Evolutionary conservation across 2,329 filamentous ascomycete genomes (phyloP).

Genomic region (Didymellaceae sp.): DNA sequence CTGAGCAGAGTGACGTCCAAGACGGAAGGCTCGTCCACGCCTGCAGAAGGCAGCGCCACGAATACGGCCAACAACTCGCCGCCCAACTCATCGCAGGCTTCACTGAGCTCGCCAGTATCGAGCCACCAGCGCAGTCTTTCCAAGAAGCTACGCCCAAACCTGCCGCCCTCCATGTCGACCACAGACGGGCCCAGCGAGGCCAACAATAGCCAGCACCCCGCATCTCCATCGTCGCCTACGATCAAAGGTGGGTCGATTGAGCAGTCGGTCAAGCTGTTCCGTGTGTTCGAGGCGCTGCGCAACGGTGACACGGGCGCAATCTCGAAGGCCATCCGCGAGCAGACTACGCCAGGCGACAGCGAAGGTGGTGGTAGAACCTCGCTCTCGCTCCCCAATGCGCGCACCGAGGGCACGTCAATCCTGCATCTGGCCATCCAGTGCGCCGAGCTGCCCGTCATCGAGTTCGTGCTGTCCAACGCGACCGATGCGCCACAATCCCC

Average conservation of each 20-base stretch:
- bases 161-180: slow-evolving; percentile 41
- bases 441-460: slow-evolving; percentile 88
- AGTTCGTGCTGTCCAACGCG: slow-evolving; percentile 82
- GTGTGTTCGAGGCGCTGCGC: slow-evolving; percentile 89
- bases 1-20: slow-evolving; percentile 45
- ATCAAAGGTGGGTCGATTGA: slow-evolving; percentile 67
- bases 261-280: slow-evolving; percentile 92
- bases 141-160: slow-evolving; percentile 35
- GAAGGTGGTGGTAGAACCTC: slow-evolving; percentile 60
- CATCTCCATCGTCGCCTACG: slow-evolving; percentile 36
- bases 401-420: slow-evolving; percentile 82
- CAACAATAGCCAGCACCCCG: slow-evolving; percentile 19
- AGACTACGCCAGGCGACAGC: slow-evolving; percentile 55
- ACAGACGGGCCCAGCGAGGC: slow-evolving; percentile 13
- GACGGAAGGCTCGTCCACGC: slow-evolving; percentile 36
- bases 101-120: slow-evolving; percentile 33
- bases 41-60: slow-evolving; percentile 25
- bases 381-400: slow-evolving; percentile 46
- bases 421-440: slow-evolving; percentile 95
- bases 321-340: slow-evolving; percentile 80
- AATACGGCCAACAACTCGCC: slow-evolving; percentile 22
- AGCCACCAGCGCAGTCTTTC: slow-evolving; percentile 38
- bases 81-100: slow-evolving; percentile 31
- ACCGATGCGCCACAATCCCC: slow-evolving; percentile 60
- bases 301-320: slow-evolving; percentile 91